Evolutionary conservation across 2,329 filamentous ascomycete species (phyloP).

Genomic region (Fusarium coffeatum): DNA sequence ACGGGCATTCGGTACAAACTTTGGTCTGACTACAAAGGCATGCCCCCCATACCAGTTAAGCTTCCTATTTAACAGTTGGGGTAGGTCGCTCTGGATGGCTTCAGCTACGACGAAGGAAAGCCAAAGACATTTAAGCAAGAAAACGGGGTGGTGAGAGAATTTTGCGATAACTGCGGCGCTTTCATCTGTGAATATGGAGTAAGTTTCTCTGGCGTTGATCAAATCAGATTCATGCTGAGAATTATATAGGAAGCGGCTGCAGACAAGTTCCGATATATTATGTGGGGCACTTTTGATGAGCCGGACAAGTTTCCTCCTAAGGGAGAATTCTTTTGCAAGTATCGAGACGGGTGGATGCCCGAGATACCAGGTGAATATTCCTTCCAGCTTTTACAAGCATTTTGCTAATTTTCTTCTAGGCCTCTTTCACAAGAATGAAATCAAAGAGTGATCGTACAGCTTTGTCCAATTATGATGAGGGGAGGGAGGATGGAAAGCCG

Average conservation of each 20-base stretch:
- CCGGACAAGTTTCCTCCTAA: constrained; percentile 62
- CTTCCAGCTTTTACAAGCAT: too few species aligned
- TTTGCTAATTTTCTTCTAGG: not conserved
- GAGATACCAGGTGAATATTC: constrained; percentile 25
- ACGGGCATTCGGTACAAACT: constrained; percentile 31
- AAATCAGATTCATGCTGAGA: not conserved
- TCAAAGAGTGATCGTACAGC: constrained; percentile 6
- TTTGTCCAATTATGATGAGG: not conserved
- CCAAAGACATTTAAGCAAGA: constrained; percentile 28
- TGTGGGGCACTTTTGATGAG: constrained; percentile 62
- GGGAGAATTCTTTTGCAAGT: constrained; percentile 66
- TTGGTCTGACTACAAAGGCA: constrained; percentile 26
- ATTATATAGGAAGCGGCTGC: constrained; percentile 54
- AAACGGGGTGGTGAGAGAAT: constrained; percentile 29
- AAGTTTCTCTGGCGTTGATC: rapidly evolving
- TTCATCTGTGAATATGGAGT: constrained; percentile 39
- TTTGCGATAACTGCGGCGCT: constrained; percentile 29
- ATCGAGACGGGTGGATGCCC: constrained; percentile 58
- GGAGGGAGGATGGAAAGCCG: too few species aligned
- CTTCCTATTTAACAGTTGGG: too few species aligned
- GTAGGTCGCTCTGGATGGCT: constrained; percentile 14
- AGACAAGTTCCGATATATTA: constrained; percentile 57
- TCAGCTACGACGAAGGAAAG: constrained; percentile 16
- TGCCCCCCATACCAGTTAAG: too few species aligned
- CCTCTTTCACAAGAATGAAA: constrained; percentile 22